Base-by-base conservation (phyloP, 768 basidiomycete genomes). In the Tulasnella sp. region DNA sequence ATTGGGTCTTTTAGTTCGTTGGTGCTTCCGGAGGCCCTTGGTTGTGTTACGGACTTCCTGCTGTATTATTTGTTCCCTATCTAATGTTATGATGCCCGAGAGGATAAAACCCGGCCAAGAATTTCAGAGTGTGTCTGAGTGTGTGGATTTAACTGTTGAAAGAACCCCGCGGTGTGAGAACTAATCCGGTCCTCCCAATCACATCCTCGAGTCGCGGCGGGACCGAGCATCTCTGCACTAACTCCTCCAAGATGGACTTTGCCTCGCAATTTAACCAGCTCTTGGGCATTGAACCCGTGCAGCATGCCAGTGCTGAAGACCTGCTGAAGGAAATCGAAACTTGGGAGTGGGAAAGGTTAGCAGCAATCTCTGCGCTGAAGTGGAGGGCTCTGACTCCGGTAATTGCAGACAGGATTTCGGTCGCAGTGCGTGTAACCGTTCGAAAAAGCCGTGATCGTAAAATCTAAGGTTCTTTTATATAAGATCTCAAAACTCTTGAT, bases 151-250 rank as follows among this genome's bases (percentile, higher is more conserved):
- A 1, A 4, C 2, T 36, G 12, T n/a, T 24, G 72, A n/a, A 21
- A 74, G 72, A n/a, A 74, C n/a, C 36, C 39, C 72, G 44, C 27
- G 72, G 72, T 74, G 39, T 46, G 72, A 36, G 62, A 68, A 68
- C 12, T 31, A 68, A 31, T 31, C 9, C 10, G 7, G 62, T 27
- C 24, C 48, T 21, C 24, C 48, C 19, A 19, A 52, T 52, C 48
- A 52, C 48, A 52, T 52, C n/a, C n/a, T n/a, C n/a, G n/a, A n/a
- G n/a, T n/a, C 21, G n/a, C n/a, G n/a, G n/a, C 48, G 48, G 48
- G 2, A 52, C 48, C 48, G 2, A 52, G 24, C 6, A 19, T 19
- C 48, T 52, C 16, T 52, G 48, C 48, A 9, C 24, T 9, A 19
- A 52, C 48, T 24, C 39, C 39, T 12, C 71, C 16, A 71, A 16